phyloP scores from a whole-genome alignment of 2,329 filamentous ascomycete genomes.

The Chaetothyriales sp. region DNA sequence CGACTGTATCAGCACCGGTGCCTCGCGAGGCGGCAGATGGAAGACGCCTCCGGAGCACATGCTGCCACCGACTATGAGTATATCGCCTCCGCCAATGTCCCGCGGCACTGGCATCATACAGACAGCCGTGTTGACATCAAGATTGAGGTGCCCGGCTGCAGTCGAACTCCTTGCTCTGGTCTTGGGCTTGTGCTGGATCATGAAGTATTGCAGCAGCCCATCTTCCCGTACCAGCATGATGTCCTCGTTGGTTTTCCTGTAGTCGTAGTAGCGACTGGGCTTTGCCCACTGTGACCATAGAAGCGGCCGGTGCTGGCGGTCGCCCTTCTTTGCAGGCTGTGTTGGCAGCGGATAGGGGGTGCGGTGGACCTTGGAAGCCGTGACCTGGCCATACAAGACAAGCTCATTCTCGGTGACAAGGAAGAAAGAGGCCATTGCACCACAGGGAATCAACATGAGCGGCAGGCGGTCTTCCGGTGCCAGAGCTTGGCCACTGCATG shows the following conservation, averaged over 20 bases:
- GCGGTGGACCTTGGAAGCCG: conserved; percentile 14
- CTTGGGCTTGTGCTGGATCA: conserved; percentile 25
- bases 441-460: conserved; percentile 56
- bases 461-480: conserved; percentile 39
- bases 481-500: conserved; percentile 20
- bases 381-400: conserved; percentile 30
- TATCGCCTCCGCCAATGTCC: conserved; percentile 47
- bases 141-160: conserved; percentile 39
- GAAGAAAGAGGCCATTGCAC: conserved; percentile 54
- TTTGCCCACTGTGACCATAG: conserved; percentile 77
- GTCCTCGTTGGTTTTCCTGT: conserved; percentile 52
- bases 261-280: conserved; percentile 50
- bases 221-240: conserved; percentile 83
- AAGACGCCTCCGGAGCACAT: conserved; percentile 65
- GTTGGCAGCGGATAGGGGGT: conserved; percentile 18
- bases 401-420: conserved; percentile 48
- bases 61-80: conserved; percentile 66
- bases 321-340: too few relatives aligned
- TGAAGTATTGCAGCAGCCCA: conserved; percentile 58
- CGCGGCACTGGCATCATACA: conserved; percentile 38
- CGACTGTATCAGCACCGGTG: conserved; percentile 39
- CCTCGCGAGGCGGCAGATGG: conserved; percentile 46
- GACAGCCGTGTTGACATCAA: conserved; percentile 52
- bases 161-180: neutral
- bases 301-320: neutral